These are phyloP conservation scores for Bremia lactucae DNA, from an alignment of 352 stramenopile genomes.

Conservation along the genomic window DNA sequence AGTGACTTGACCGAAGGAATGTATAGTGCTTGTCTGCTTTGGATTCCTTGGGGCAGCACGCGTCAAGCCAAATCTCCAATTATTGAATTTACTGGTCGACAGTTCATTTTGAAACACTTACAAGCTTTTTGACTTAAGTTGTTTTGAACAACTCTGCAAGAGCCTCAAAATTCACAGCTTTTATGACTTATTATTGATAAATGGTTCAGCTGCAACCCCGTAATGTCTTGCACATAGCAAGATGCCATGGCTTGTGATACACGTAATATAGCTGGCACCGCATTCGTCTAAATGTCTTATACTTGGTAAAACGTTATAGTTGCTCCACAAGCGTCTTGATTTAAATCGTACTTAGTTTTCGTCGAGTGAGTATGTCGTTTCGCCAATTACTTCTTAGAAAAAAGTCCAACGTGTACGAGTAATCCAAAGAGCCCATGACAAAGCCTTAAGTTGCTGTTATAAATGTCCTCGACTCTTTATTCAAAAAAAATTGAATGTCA, in stretches of 20 bases:
- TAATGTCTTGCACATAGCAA: constrained; percentile 69
- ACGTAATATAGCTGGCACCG: constrained; percentile 19
- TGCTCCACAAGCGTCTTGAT: constrained; percentile 33
- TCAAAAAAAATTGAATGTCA: no score
- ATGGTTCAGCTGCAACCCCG: no score
- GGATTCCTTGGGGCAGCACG: no score
- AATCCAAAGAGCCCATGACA: constrained; percentile 40
- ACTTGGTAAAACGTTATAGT: constrained; percentile 18
- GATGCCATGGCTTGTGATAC: constrained; percentile 45
- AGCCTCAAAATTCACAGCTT: constrained; percentile 46
- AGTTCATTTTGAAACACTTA: constrained; percentile 33
- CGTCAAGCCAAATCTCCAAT: no score
- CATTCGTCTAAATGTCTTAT: background rate
- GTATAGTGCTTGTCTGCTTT: no score
- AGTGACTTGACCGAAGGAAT: no score
- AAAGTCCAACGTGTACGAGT: no score
- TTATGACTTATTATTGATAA: constrained; percentile 53
- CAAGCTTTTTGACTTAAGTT: constrained; percentile 1
- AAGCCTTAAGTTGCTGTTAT: constrained; percentile 33
- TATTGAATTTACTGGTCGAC: constrained; percentile 2
- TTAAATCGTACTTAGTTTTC: constrained; percentile 59
- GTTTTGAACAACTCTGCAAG: constrained; percentile 20
- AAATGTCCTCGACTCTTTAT: constrained; percentile 23
- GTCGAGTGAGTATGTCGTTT: constrained; percentile 42
- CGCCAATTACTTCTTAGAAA: no score